Base-by-base conservation (phyloP, 345 rosid genomes). In the Salix brachista region DNA sequence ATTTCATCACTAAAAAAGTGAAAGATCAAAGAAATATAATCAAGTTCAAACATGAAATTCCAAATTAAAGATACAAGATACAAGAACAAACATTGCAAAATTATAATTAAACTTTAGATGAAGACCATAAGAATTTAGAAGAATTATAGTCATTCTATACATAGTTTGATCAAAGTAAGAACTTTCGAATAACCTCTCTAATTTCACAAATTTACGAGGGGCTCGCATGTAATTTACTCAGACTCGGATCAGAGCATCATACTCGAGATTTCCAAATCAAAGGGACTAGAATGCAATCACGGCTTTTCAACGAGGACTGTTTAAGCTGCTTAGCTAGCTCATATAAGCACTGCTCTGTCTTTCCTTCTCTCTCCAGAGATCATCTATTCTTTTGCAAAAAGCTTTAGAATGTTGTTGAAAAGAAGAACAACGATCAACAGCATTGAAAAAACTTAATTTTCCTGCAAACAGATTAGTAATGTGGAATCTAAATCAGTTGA, bases 401-500 rank as follows among this genome's bases (percentile, higher is more conserved):
- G 23, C 12, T 58, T 10, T 23, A 58, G 6, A 58, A 58, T 58
- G 28, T n/a, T 10, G 26, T n/a, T 58, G 23, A 26, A 58, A n/a
- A 58, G 62, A 56, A n/a, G 11, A 58, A 10, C 0, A n/a, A 58
- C 23, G 28, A 58, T 10, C 62, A 58, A 3, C 10, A 23, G 28
- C 28, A 23, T 58, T 58, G 62, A 23, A 58, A 58, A 58, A 3
- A 13, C 62, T n/a, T 9, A 58, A 10, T 9, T 58, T 58, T 65
- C 16, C 16, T 17, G 21, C 3, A 0, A 25, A 44, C 6, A 23
- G 13, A 21, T 3, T 18, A 39, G 50, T 10, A 74, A 92, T 92
- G 98, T 80, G 85, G 91, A 92, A 84, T 80, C 79, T 91, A 71
- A 87, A 69, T 71, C 85, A 84, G 64, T 67, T 88, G 21, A 56